phyloP scores from a whole-genome alignment of 345 rosid genomes.

The Conringia planisiliqua region DNA sequence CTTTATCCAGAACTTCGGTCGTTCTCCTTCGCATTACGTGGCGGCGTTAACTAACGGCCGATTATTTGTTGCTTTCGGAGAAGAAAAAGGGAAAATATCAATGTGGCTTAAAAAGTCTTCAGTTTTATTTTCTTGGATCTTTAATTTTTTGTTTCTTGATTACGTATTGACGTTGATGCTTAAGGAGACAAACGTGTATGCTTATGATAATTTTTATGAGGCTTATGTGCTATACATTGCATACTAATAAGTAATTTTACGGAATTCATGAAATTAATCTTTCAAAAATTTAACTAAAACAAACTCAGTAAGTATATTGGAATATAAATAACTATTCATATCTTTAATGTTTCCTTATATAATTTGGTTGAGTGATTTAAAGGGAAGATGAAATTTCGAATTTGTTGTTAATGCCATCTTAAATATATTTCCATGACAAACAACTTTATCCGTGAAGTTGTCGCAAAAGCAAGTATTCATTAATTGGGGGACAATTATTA shows the following conservation, averaged over 20 bases:
- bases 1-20: constrained; percentile 1
- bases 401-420: constrained; percentile 1
- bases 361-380: neutral
- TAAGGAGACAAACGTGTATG: neutral
- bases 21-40: constrained; percentile 25
- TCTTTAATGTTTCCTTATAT: neutral
- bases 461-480: constrained; percentile 16
- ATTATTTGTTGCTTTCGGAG: constrained; percentile 25
- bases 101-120: constrained; percentile 20
- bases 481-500: constrained; percentile 19
- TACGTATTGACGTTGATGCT: constrained; percentile 2
- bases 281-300: neutral
- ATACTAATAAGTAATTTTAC: neutral
- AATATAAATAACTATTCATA: neutral
- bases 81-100: neutral
- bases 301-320: neutral
- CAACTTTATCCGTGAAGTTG: constrained; percentile 26
- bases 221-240: neutral
- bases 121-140: neutral
- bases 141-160: neutral
- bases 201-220: neutral
- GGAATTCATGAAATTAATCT: neutral
- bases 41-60: constrained; percentile 27
- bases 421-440: neutral
- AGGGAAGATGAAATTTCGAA: neutral